Percentiles rank a stretch among this genome's conserved stretches.
These are phyloP conservation scores for Populus trichocarpa DNA, from an alignment of 441 rosid genomes.

Conservation along the genomic window DNA sequence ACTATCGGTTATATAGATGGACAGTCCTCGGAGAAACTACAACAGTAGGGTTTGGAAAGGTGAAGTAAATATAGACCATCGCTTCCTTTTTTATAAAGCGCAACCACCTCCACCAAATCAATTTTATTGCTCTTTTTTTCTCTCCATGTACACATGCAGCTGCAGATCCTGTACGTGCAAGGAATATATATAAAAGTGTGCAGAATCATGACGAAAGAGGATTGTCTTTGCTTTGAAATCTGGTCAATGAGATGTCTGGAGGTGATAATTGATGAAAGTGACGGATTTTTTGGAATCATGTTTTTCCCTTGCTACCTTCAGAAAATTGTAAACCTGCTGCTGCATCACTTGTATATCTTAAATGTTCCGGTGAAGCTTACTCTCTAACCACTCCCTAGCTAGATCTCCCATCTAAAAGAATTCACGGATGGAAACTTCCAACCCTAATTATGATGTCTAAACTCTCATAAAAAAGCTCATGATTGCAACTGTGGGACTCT, in stretches of 20 bases:
- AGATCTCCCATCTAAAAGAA: neutral
- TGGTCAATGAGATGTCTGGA: constrained; percentile 7
- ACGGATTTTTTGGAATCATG: neutral
- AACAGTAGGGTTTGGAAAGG: neutral
- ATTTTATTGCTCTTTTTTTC: neutral
- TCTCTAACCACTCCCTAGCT: neutral
- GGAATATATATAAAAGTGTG: neutral
- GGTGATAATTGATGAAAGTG: neutral
- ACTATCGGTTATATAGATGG: neutral
- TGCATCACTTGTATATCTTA: neutral
- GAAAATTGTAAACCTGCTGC: neutral
- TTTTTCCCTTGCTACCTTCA: neutral
- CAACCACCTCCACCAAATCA: constrained; percentile 19
- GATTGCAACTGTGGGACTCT: neutral
- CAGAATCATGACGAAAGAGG: neutral
- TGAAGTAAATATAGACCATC: neutral
- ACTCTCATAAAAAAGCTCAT: constrained; percentile 1
- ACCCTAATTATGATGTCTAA: constrained; percentile 16
- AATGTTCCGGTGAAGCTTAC: constrained; percentile 6
- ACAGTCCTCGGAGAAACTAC: neutral
- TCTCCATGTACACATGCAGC: neutral
- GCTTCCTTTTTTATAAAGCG: neutral
- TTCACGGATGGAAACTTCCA: constrained; percentile 10
- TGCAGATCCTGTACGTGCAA: neutral
- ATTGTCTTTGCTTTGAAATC: neutral